Evolutionary conservation across 768 basidiomycete species (phyloP).

Genomic region (Lanmaoa rubissima): DNA sequence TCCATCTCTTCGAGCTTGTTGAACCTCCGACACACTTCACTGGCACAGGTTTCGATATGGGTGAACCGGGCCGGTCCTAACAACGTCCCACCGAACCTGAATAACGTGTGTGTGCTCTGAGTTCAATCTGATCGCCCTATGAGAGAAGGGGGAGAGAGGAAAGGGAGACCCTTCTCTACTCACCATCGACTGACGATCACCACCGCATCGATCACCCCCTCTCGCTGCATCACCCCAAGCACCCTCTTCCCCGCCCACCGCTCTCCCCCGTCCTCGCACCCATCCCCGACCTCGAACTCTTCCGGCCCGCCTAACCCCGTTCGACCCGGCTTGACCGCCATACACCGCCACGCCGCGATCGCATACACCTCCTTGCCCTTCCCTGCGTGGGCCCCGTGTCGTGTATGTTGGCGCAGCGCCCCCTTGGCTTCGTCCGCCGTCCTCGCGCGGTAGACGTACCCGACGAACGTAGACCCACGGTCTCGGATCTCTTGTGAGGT

Average conservation of each 20-base stretch:
- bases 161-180: not conserved
- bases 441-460: slow-evolving; percentile 55
- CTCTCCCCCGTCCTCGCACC: slow-evolving; percentile 76
- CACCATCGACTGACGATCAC: slow-evolving; percentile 81
- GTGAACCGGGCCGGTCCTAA: slow-evolving; percentile 73
- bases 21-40: slow-evolving; percentile 71
- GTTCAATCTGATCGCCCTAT: not conserved
- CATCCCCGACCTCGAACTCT: slow-evolving; percentile 67
- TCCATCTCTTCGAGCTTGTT: slow-evolving; percentile 66
- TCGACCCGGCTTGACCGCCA: slow-evolving; percentile 63
- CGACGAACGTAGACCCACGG: slow-evolving; percentile 71
- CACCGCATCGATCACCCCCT: slow-evolving; percentile 72
- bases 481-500: slow-evolving; percentile 77
- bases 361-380: slow-evolving; percentile 41
- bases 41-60: slow-evolving; percentile 74
- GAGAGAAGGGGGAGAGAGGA: not conserved
- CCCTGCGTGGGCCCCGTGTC: not conserved
- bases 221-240: slow-evolving; percentile 64
- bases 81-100: slow-evolving; percentile 79
- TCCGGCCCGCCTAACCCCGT: slow-evolving; percentile 69
- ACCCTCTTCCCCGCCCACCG: slow-evolving; percentile 64
- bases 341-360: slow-evolving; percentile 77
- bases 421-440: slow-evolving; percentile 29
- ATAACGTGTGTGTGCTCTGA: not conserved
- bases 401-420: not conserved